These are phyloP conservation scores for Cercospora zeae-maydis DNA, from an alignment of 2,329 filamentous ascomycete species.

Conservation along the genomic window DNA sequence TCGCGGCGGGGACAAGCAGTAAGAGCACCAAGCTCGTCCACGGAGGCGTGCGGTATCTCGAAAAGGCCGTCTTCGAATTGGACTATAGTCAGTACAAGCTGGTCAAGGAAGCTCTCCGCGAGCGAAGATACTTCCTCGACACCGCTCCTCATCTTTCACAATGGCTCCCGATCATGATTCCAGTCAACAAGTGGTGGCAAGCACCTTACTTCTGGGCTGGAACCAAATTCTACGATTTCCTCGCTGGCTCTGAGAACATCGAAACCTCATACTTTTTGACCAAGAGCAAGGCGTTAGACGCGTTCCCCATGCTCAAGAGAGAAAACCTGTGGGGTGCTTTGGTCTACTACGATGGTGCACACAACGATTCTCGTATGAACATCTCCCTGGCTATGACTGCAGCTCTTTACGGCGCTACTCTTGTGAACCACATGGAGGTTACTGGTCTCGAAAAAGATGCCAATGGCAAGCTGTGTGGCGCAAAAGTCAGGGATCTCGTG, in stretches of 20 bases:
- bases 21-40: constrained; percentile 87
- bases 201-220: constrained; percentile 75
- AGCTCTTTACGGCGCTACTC: constrained; percentile 77
- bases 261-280: constrained; percentile 87
- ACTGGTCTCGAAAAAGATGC: constrained; percentile 71
- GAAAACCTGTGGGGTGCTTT: constrained; percentile 74
- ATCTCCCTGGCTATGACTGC: constrained; percentile 84
- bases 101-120: constrained; percentile 75
- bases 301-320: constrained; percentile 83
- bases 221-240: constrained; percentile 78
- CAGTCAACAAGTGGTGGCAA: constrained; percentile 79
- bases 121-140: constrained; percentile 78
- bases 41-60: constrained; percentile 77
- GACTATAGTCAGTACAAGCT: constrained; percentile 77
- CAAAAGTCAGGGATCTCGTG: constrained; percentile 67
- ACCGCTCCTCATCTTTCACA: constrained; percentile 77
- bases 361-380: constrained; percentile 92
- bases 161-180: constrained; percentile 81
- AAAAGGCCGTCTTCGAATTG: constrained; percentile 81
- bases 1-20: constrained; percentile 75
- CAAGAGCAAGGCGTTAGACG: constrained; percentile 78
- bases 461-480: constrained; percentile 69
- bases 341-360: constrained; percentile 88
- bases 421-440: constrained; percentile 81
- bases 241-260: constrained; percentile 82